Evolutionary conservation across 306 rosid species (phyloP).

Genomic region (Prunus salicina): DNA sequence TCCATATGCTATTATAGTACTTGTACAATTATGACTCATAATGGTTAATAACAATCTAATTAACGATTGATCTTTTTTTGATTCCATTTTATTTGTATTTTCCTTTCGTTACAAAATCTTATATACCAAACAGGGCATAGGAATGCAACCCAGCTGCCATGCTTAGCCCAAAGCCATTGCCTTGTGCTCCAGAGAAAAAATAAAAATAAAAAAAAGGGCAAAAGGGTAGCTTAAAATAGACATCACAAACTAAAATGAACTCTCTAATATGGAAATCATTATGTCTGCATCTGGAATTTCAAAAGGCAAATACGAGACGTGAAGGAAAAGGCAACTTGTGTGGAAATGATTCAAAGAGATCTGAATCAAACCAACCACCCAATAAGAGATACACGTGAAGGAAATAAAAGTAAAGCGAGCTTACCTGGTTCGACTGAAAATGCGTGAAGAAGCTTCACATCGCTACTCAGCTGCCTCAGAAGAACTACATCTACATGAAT

Average conservation of each 20-base stretch:
- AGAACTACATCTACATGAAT: too few relatives aligned
- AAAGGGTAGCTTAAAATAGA: neutral
- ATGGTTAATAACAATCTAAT: neutral
- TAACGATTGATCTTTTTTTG: too few relatives aligned
- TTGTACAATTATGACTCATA: neutral
- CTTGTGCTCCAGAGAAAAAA: neutral
- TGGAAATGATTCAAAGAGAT: neutral
- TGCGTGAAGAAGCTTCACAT: slow-evolving; percentile 1
- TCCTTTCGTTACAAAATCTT: neutral
- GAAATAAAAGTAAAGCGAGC: neutral
- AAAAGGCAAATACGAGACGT: neutral
- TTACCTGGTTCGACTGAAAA: slow-evolving; percentile 10
- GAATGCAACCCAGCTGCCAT: slow-evolving; percentile 3
- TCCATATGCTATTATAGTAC: neutral
- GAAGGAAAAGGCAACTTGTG: neutral
- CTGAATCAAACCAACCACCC: neutral
- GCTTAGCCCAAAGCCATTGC: neutral
- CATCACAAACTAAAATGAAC: neutral
- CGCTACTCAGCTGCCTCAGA: neutral
- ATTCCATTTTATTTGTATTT: too few relatives aligned
- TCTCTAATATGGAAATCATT: neutral
- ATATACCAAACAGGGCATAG: neutral
- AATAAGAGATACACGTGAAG: neutral
- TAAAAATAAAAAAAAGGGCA: neutral
- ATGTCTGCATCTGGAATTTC: neutral